These are phyloP conservation scores for Diplocarpon rosae DNA, from an alignment of 2,329 filamentous ascomycete genomes.

Conservation along the genomic window DNA sequence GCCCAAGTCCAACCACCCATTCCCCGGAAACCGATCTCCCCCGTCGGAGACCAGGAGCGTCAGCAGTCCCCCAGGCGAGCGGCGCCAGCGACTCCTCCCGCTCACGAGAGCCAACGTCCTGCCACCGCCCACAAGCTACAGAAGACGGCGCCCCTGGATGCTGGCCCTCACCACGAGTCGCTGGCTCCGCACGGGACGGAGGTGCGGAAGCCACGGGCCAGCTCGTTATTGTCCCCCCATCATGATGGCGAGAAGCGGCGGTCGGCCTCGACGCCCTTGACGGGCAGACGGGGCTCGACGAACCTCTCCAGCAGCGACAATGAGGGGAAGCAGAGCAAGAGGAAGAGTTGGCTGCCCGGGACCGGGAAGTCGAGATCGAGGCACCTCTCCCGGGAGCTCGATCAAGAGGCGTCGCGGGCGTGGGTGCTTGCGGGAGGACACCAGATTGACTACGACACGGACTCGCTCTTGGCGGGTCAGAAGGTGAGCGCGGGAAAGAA, in stretches of 20 bases:
- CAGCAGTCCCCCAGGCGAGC: background rate
- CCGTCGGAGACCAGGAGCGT: background rate
- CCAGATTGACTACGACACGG: constrained; percentile 44
- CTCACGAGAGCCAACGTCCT: background rate
- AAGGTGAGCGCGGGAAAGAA: constrained; percentile 34
- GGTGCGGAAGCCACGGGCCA: background rate
- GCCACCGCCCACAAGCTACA: background rate
- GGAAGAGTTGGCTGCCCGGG: constrained; percentile 16
- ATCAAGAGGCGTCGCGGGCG: constrained; percentile 18
- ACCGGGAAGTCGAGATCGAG: constrained; percentile 9
- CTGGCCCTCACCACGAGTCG: constrained; percentile 1
- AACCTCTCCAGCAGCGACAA: constrained; percentile 9
- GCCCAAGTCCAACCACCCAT: background rate
- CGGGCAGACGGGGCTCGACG: constrained; percentile 2
- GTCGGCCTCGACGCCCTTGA: constrained; percentile 10
- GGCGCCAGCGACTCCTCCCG: background rate
- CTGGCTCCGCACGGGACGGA: background rate
- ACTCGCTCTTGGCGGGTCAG: constrained; percentile 41
- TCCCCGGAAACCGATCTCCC: background rate
- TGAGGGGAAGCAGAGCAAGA: constrained; percentile 1
- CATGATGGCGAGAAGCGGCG: background rate
- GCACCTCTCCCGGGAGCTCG: constrained; percentile 9
- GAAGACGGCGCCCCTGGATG: constrained; percentile 1
- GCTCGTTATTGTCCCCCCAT: constrained; percentile 5
- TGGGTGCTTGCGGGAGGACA: constrained; percentile 46